A percentile compares a stretch with the other conserved stretches of the same genome.
phyloP scores from a whole-genome alignment of 2,329 filamentous ascomycete genomes.

The Hymenoscyphus scutula region DNA sequence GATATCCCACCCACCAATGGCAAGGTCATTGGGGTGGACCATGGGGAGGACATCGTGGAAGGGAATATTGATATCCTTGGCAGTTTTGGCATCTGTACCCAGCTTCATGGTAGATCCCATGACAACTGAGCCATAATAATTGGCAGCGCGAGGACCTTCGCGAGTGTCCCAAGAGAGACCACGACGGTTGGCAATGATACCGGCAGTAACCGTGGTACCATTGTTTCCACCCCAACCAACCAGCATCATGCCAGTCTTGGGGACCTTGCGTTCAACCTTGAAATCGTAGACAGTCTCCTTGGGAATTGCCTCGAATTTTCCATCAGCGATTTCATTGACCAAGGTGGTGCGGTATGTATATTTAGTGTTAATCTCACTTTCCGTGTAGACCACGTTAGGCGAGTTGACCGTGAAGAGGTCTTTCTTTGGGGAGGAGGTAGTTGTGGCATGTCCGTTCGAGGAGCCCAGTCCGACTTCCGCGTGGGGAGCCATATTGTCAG shows the following conservation, averaged over 20 bases:
- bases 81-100: slow-evolving; percentile 79
- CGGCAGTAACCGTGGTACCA: slow-evolving; percentile 92
- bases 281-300: slow-evolving; percentile 93
- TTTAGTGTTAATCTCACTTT: slow-evolving; percentile 83
- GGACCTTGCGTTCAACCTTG: slow-evolving; percentile 91
- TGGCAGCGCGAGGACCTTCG: slow-evolving; percentile 78
- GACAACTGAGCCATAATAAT: slow-evolving; percentile 97
- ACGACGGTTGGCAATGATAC: slow-evolving; percentile 92
- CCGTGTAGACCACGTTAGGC: slow-evolving; percentile 88
- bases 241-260: slow-evolving; percentile 94
- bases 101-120: slow-evolving; percentile 98
- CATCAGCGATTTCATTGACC: slow-evolving; percentile 65
- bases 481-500: slow-evolving; percentile 82
- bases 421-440: slow-evolving; percentile 48
- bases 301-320: slow-evolving; percentile 79
- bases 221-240: slow-evolving; percentile 99
- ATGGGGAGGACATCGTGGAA: slow-evolving; percentile 94
- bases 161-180: slow-evolving; percentile 89
- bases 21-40: slow-evolving; percentile 94
- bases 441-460: slow-evolving; percentile 62
- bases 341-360: slow-evolving; percentile 96
- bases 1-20: slow-evolving; percentile 97
- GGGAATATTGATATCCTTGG: slow-evolving; percentile 90
- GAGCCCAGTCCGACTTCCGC: slow-evolving; percentile 60
- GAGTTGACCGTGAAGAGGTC: slow-evolving; percentile 84